Base-by-base conservation (phyloP, 1,284 basidiomycete genomes). In the Butyriboletus regius region DNA sequence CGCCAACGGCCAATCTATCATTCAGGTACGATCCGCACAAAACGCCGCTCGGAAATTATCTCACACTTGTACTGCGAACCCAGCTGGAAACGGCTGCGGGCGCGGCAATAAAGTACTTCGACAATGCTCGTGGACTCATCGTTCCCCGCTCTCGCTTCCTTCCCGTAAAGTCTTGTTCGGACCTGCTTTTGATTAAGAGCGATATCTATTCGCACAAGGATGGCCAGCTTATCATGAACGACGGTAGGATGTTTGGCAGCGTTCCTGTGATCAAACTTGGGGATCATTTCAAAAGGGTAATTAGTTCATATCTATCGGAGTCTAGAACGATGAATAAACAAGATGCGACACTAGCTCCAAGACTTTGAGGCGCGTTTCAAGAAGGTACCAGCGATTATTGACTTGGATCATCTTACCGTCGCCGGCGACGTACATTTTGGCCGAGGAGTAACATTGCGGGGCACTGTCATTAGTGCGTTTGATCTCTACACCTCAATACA, bases 341-440 rank as follows among this genome's bases (percentile, higher is more conserved):
- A 17, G 7, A 39, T 37, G 26, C 20, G 5, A 18, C 2, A 15
- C 31, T 28, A 88, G 79, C 94, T 96, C 50, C 85, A 88, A 61
- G 85, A 92, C 70, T 97, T 97, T 80, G 91, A 95, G 75, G 91
- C 92, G 72, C 81, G 91, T 46, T 93, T 95, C 84, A 93, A 93
- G 82, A 88, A 85, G 70, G 94, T 96, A 62, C 93, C 93, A 35
- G 83, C 85, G 67, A 88, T 94, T 57, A 73, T 88, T 56, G 93
- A 95, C 69, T 77, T 96, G 54, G 94, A 98, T 72, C 93, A 97
- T 71, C 76, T 98, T 66, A 98, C 95, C 6, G 91, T 97, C 43
- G 88, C 88, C 50, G 94, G 94, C 34, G 91, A 97, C 68, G 92
- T 98, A 13, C 86, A 85, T 72, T 97, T 98, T 67, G 92, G 94